Percentiles rank a stretch among this genome's conserved stretches.
Conservation (phyloP, 108 stramenopile genomes). For the Discostella stelligeroides region DNA sequence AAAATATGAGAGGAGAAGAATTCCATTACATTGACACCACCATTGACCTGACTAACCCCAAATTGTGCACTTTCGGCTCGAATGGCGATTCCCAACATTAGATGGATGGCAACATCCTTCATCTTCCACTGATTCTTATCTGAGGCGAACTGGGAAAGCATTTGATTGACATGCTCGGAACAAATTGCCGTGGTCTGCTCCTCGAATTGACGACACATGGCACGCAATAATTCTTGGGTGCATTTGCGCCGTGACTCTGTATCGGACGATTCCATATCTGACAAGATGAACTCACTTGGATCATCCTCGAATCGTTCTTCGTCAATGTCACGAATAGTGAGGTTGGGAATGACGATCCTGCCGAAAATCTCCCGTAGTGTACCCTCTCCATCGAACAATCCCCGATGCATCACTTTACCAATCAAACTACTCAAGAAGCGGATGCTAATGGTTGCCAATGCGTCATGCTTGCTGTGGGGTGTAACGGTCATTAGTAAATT, state of each 20-base stretch:
- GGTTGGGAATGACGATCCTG: slow-evolving; percentile 95
- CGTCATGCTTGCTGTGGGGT: slow-evolving; percentile 82
- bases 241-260: slow-evolving; percentile 92
- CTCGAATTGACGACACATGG: slow-evolving; percentile 94
- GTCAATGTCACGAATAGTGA: slow-evolving; percentile 88
- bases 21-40: slow-evolving; percentile 84
- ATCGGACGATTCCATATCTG: slow-evolving; percentile 96
- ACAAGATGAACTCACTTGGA: slow-evolving; percentile 93
- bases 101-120: slow-evolving; percentile 96
- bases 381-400: slow-evolving; percentile 77
- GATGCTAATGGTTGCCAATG: slow-evolving; percentile 89
- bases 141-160: slow-evolving; percentile 75
- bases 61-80: slow-evolving; percentile 70
- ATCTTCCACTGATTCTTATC: slow-evolving; percentile 79
- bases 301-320: slow-evolving; percentile 97
- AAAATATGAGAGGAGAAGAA: slow-evolving; percentile 84
- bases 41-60: slow-evolving; percentile 90
- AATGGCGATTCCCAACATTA: slow-evolving; percentile 93
- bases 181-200: slow-evolving; percentile 84
- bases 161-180: slow-evolving; percentile 71
- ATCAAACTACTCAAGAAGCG: slow-evolving; percentile 89
- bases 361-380: slow-evolving; percentile 90
- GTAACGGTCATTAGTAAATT: slow-evolving; percentile 81
- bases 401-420: slow-evolving; percentile 85
- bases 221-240: slow-evolving; percentile 90